Conservation (phyloP, 1,139 yeast genomes). For the Nakaseomyces nivariensis region DNA sequence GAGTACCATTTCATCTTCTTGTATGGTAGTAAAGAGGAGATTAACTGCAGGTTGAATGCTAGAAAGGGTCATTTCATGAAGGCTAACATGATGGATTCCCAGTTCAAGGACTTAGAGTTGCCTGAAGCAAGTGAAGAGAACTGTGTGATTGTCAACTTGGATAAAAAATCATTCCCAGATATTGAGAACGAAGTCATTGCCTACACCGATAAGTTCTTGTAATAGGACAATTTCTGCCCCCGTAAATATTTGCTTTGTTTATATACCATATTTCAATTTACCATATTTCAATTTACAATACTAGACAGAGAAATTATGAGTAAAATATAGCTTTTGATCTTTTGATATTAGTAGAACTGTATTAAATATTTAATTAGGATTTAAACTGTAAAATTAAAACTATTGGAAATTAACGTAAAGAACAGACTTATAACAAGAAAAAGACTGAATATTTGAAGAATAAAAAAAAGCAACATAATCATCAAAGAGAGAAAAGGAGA, state of each 20-base stretch:
- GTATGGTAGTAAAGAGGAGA: constrained; percentile 51
- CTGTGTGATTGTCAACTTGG: constrained; percentile 26
- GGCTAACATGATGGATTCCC: constrained; percentile 70
- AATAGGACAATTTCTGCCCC: constrained; percentile 6
- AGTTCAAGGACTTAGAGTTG: constrained; percentile 61
- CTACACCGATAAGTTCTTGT: constrained; percentile 1
- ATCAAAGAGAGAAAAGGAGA: too few relatives aligned
- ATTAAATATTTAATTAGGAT: background rate
- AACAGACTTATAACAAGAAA: too few relatives aligned
- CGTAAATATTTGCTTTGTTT: constrained; percentile 7
- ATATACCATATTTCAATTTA: too few relatives aligned
- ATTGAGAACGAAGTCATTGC: constrained; percentile 32
- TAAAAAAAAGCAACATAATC: too few relatives aligned
- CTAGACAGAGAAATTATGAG: too few relatives aligned
- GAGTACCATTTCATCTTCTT: constrained; percentile 55
- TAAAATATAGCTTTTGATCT: too few relatives aligned
- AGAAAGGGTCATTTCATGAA: constrained; percentile 82
- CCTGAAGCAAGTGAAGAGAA: constrained; percentile 39
- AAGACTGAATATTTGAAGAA: too few relatives aligned
- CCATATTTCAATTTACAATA: too few relatives aligned
- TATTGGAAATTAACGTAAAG: too few relatives aligned
- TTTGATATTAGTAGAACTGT: background rate
- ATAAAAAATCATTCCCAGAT: constrained; percentile 35
- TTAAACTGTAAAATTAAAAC: background rate
- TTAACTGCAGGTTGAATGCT: constrained; percentile 46